Base-by-base conservation (phyloP, 164 flowering plant genomes). In the Aristolochia californica region DNA sequence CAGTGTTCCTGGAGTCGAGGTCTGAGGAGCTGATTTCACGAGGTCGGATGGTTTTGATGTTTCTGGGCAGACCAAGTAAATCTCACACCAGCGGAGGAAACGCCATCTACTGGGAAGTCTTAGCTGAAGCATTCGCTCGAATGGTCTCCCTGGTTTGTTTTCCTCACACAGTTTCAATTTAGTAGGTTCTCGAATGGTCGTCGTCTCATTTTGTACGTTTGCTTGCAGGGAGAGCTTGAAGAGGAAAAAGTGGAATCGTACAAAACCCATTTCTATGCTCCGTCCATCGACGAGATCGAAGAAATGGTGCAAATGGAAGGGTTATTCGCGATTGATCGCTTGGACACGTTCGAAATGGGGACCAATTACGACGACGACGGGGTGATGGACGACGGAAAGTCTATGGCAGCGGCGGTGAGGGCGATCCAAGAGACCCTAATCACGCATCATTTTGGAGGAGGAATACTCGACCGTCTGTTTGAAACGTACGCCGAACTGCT, bases 401-500 rank as follows among this genome's bases (percentile, higher is more conserved):
- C 26, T 0, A 78, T 84, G 7, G 86, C 95, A 0, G 82, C 15
- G 72, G 65, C 89, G 0, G 83, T 87, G 5, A 80, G 96, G 62
- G 85, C 94, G 0, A 77, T 91, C 50, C 95, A 87, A 58, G 96
- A 85, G 62, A 73, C 91, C 0, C 74, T 83, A 83, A 62, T 91
- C 1, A 13, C 58, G 23, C 70, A 75, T 55, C 96, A 91, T 53
- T 91, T 91, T 52, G 94, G 96, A 5, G 81, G 77, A 45, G 74
- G 38, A 38, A 79, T 84, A 24, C 18, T 81, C 21, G 89, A 91
- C 61, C 8, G 25, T n/a, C 63, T 91, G 62, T 87, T 91, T 71
- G 67, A 80, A 7, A 54, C n/a, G 13, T 91, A 81, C 60, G 85
- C 71, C 4, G 68, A 62, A 60, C 24, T 85, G 53, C 59, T 87